phyloP scores from a whole-genome alignment of 768 basidiomycete species.

The Boletus huronensis region DNA sequence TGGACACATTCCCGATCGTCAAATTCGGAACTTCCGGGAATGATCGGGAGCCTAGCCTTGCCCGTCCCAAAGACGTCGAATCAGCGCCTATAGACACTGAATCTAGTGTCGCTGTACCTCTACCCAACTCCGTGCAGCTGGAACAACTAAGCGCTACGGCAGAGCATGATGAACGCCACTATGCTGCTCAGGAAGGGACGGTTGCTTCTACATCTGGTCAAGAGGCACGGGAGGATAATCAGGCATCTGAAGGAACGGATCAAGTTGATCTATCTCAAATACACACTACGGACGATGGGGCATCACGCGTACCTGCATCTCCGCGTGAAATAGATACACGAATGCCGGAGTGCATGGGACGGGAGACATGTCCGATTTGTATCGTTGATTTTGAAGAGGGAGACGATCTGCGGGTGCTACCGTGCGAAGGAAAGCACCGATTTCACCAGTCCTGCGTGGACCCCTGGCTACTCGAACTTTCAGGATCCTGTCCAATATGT shows the following conservation, averaged over 20 bases:
- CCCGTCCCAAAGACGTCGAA: slow-evolving; percentile 34
- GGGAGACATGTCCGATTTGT: slow-evolving; percentile 92
- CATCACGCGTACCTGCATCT: neutral
- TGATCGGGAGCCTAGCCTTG: slow-evolving; percentile 7
- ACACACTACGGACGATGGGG: neutral
- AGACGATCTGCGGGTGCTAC: slow-evolving; percentile 85
- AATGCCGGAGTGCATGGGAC: slow-evolving; percentile 65
- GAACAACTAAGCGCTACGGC: neutral
- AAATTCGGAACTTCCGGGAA: slow-evolving; percentile 57
- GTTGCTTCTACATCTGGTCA: neutral
- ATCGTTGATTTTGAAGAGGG: slow-evolving; percentile 92
- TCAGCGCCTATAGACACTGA: slow-evolving; percentile 1
- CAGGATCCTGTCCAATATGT: slow-evolving; percentile 89
- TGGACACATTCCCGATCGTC: slow-evolving; percentile 94
- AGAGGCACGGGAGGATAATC: slow-evolving; percentile 1
- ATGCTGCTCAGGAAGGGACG: neutral
- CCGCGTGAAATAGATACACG: slow-evolving; percentile 36
- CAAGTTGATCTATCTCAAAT: slow-evolving; percentile 3
- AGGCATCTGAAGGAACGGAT: slow-evolving; percentile 2
- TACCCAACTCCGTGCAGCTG: slow-evolving; percentile 11
- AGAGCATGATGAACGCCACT: neutral
- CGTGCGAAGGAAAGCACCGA: slow-evolving; percentile 86
- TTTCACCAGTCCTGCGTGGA: slow-evolving; percentile 93
- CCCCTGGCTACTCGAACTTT: slow-evolving; percentile 88
- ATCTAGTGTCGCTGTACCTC: neutral